A percentile compares a stretch with the other conserved stretches of the same genome.
These are phyloP conservation scores for Moesziomyces sp. DNA, from an alignment of 1,284 basidiomycete species.

Conservation along the genomic window DNA sequence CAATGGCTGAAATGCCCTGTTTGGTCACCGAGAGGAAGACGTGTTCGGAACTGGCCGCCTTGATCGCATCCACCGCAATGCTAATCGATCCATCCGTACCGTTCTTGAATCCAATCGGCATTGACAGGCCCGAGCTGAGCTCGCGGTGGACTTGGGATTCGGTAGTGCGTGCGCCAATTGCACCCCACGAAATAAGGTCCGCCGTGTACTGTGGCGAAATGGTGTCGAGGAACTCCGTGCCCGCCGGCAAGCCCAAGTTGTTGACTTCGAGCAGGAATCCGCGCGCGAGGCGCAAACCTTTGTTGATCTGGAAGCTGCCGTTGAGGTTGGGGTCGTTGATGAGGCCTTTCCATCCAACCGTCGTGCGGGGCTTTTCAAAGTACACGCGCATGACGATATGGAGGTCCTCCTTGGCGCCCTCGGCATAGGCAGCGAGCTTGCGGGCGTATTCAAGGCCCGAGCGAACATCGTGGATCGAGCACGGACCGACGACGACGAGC, in stretches of 20 bases:
- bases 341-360: slow-evolving; percentile 97
- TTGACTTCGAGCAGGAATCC: slow-evolving; percentile 78
- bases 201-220: slow-evolving; percentile 94
- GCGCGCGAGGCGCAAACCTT: slow-evolving; percentile 89
- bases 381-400: slow-evolving; percentile 83
- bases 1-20: slow-evolving; percentile 74
- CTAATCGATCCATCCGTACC: slow-evolving; percentile 68
- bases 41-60: slow-evolving; percentile 88
- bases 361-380: slow-evolving; percentile 75
- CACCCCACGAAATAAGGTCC: slow-evolving; percentile 95
- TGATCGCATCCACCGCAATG: slow-evolving; percentile 92
- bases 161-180: slow-evolving; percentile 81
- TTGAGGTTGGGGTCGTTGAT: slow-evolving; percentile 93
- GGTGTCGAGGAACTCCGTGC: slow-evolving; percentile 74
- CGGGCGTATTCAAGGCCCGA: slow-evolving; percentile 63
- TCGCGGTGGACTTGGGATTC: slow-evolving; percentile 95
- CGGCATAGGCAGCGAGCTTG: slow-evolving; percentile 82
- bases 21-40: slow-evolving; percentile 98
- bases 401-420: slow-evolving; percentile 82
- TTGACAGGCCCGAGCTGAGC: slow-evolving; percentile 83
- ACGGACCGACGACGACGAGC: slow-evolving; percentile 65
- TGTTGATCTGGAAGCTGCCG: slow-evolving; percentile 88
- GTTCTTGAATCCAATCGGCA: slow-evolving; percentile 84
- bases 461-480: slow-evolving; percentile 65
- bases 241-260: slow-evolving; percentile 68